Evolutionary conservation across 805 yeast species (phyloP).

Genomic region (Lipomyces japonicus): DNA sequence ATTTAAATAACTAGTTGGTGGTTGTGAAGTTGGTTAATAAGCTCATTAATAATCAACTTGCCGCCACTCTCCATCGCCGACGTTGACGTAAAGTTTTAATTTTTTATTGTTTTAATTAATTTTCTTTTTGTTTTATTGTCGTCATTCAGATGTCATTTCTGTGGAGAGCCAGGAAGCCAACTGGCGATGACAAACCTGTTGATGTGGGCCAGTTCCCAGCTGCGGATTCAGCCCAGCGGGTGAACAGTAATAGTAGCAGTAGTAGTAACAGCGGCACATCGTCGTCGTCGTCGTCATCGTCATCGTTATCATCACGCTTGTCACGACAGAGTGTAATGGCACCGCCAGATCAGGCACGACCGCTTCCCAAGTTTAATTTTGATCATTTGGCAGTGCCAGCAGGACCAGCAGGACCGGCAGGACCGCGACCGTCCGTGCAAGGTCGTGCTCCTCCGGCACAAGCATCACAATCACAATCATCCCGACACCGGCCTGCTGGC

Average conservation of each 20-base stretch:
- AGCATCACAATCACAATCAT: neutral
- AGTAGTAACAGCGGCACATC: neutral
- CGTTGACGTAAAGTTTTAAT: too few relatives aligned
- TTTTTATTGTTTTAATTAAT: neutral
- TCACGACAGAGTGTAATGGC: neutral
- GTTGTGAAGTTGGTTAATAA: too few relatives aligned
- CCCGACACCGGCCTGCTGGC: conserved; percentile 8
- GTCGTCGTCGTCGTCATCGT: neutral
- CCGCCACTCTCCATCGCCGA: too few relatives aligned
- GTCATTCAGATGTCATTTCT: neutral
- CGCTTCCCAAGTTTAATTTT: conserved; percentile 4
- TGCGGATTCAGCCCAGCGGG: conserved; percentile 20
- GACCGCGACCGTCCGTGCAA: neutral
- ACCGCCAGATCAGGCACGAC: conserved; percentile 3
- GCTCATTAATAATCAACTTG: too few relatives aligned
- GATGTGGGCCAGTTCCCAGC: conserved; percentile 19
- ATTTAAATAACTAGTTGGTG: too few relatives aligned
- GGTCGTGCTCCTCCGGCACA: neutral
- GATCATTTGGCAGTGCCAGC: neutral
- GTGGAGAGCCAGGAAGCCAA: neutral
- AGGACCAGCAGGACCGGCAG: neutral
- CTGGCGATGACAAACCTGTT: conserved; percentile 2
- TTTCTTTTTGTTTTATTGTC: neutral
- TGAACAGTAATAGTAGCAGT: neutral
- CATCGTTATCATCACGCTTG: neutral